Base-by-base conservation (phyloP, 352 stramenopile species). In the Globisporangium splendens region DNA sequence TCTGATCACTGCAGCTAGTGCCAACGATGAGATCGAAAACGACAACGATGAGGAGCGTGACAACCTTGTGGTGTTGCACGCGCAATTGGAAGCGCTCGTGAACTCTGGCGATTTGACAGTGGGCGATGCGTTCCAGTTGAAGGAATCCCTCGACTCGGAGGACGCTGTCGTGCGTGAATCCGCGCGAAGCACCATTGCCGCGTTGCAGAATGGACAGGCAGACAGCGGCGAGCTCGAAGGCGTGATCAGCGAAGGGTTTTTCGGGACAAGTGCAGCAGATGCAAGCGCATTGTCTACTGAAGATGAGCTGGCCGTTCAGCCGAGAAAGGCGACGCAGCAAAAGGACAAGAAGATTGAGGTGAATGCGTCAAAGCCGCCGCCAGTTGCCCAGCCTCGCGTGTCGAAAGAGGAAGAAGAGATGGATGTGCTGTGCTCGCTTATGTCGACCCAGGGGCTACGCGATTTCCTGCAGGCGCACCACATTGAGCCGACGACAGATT, bases 391-490 rank as follows among this genome's bases (percentile, higher is more conserved):
- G 21, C 49, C 39, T 18, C 42, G 59, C 21, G 46, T 59, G 21
- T 66, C 52, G 35, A 63, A 72, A 43, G 68, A 60, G 35, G 69
- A 83, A 46, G 64, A 75, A 47, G 72, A 83, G 17, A 65, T 94
- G 22, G 79, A 94, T 59, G 84, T 89, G 48, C 60, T 94, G 49
- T 94, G 84, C 66, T 94, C 84, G 50, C 61, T 94, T 20, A 63
- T 94, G 60, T 94, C 84, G n/a, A 86, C 81, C 1, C 67, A 79
- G 8, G 84, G 78, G 14, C 59, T 94, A 42, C 72, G 81, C n/a
- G 71, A 75, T 35, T 88, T 83, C 54, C 68, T 94, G 21, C 61
- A 87, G 46, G 64, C 68, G 28, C 75, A 91, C 41, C 68, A 83
- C 51, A 81, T 91, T 20, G 69, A 87, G 21, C 50, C 75, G 1